Evolutionary conservation across 345 rosid genomes (phyloP), one percentile per base, ranked within the genome.

Genomic region (Cardiospermum halicacabum): DNA sequence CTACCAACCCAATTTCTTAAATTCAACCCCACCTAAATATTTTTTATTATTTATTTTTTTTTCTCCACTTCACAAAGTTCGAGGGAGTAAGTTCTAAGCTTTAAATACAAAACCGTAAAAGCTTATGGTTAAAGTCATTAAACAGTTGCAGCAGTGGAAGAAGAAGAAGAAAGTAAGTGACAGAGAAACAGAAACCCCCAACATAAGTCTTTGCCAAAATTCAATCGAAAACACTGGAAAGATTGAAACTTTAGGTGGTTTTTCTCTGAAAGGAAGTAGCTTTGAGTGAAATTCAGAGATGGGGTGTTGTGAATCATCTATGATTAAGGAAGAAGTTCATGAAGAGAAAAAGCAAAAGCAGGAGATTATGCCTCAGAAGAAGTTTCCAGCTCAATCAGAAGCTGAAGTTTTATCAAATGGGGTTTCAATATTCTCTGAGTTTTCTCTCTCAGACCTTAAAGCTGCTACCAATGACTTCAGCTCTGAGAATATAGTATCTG

Each of bases 251-350:
- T 67, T 26, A 27, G 11, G 54, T 72, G 70, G 47, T 53, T 66
- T 57, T 60, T 36, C 31, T 43, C 48, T 54, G 61, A 60, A 64
- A 63, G n/a, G 12, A 24, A 28, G 31, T n/a, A 13, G 15, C n/a
- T 16, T 55, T 54, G n/a, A 22, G 11, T 50, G 47, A 26, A 28
- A 36, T 49, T 53, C 32, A 58, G 66, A 59, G 36, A 87, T 90
- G 97, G 97, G 97, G 69, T 90, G 97, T 70, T 87, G 95, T 69
- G 81, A 26, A 72, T 90, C 97, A 21, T 77, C 85, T 24, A 76
- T 78, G 61, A 31, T 71, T 16, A 62, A 77, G 39, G 81, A 71
- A 73, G 75, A 77, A 63, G 82, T 74, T 27, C 78, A 76, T 1
- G 70, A 70, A 21, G 78, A 60, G 43, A 84, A 79, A 57, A 82